Percentiles rank a stretch among this genome's conserved stretches.
phyloP scores from a whole-genome alignment of 2,329 filamentous ascomycete species.

The Alternaria sp. region DNA sequence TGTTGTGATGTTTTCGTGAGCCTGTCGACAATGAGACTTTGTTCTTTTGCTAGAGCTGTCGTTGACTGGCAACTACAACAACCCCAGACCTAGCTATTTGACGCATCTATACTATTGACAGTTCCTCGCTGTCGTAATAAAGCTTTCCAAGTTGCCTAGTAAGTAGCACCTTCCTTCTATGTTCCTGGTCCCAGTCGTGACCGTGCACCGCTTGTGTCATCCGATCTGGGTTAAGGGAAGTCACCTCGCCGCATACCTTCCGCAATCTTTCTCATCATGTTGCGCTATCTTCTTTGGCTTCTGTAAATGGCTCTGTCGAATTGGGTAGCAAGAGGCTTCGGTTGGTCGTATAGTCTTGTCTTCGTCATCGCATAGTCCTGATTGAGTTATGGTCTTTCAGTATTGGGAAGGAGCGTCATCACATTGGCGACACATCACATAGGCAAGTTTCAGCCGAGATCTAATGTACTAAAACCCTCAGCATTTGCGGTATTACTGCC shows the following conservation, averaged over 20 bases:
- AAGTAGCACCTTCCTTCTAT: not conserved
- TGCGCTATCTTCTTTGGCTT: not conserved
- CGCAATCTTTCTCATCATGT: not conserved
- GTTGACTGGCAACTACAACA: not conserved
- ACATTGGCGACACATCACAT: not conserved
- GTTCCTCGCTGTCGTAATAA: too few species aligned
- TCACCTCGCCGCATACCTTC: not conserved
- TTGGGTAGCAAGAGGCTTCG: not conserved
- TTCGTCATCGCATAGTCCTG: not conserved
- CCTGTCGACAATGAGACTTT: not conserved
- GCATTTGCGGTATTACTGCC: not conserved
- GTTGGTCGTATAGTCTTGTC: not conserved
- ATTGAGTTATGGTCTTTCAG: not conserved
- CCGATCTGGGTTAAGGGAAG: not conserved
- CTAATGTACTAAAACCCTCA: not conserved
- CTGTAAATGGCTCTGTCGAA: not conserved
- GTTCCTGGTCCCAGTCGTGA: not conserved
- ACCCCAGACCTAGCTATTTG: not conserved
- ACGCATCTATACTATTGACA: not conserved
- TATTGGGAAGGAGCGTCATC: not conserved
- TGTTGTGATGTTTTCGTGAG: not conserved
- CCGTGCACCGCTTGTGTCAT: not conserved
- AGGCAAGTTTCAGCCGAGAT: not conserved
- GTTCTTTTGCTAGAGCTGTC: not conserved
- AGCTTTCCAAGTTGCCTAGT: not conserved